A percentile compares a stretch with the other conserved stretches of the same genome.
These are phyloP conservation scores for Posidonia oceanica DNA, from an alignment of 116 monocot species.

Conservation along the genomic window DNA sequence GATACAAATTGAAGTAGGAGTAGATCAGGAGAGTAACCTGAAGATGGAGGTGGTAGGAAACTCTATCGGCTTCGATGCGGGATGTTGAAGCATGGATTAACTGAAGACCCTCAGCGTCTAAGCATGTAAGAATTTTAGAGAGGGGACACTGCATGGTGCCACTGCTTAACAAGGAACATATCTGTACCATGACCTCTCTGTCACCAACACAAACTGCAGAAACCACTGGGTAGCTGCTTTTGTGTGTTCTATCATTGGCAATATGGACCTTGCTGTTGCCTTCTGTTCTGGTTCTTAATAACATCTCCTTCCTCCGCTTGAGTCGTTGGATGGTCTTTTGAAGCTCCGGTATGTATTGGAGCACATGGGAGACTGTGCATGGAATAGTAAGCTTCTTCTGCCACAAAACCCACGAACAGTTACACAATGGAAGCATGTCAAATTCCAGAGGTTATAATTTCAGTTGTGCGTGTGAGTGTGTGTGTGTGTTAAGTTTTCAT, in stretches of 20 bases:
- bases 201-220: constrained; percentile 1
- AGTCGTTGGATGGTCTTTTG: constrained; percentile 21
- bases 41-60: constrained; percentile 4
- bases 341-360: constrained; percentile 43
- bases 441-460: too few species aligned
- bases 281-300: not conserved
- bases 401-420: too few species aligned
- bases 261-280: not conserved
- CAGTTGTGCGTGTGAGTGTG: too few species aligned
- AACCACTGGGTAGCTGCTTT: constrained; percentile 1
- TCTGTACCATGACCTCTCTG: constrained; percentile 7
- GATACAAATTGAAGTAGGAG: too few species aligned
- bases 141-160: not conserved
- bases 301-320: constrained; percentile 23
- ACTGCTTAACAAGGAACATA: not conserved
- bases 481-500: too few species aligned
- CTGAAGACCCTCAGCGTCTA: constrained; percentile 1
- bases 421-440: too few species aligned
- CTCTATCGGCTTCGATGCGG: not conserved
- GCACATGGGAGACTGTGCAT: constrained; percentile 15
- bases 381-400: constrained; percentile 50
- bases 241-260: too few species aligned
- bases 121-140: not conserved
- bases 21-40: constrained; percentile 1
- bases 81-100: constrained; percentile 2